Conservation (phyloP, 805 yeast genomes). For the Saturnispora dispora region DNA sequence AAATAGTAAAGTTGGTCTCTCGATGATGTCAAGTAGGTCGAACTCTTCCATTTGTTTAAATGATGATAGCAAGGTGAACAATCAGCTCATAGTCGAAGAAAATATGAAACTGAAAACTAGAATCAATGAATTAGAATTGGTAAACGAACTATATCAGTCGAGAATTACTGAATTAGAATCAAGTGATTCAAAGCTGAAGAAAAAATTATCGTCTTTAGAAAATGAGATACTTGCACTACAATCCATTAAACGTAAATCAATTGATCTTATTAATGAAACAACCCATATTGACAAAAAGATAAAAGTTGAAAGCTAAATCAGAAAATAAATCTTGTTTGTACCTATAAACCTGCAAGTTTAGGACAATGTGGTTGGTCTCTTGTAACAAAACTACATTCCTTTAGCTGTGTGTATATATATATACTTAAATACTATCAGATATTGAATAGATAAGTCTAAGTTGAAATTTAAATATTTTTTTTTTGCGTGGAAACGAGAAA, state of each 20-base stretch:
- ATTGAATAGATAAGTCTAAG: neutral
- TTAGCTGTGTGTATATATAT: neutral
- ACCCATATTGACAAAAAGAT: neutral
- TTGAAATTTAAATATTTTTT: neutral
- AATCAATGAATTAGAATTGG: conserved; percentile 81
- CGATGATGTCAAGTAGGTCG: neutral
- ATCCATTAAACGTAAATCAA: neutral
- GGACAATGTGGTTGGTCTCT: neutral
- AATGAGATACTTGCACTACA: neutral
- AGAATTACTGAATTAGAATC: conserved; percentile 78
- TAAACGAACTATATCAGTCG: conserved; percentile 78
- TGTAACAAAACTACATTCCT: neutral
- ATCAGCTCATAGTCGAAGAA: conserved; percentile 2
- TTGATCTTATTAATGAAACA: neutral
- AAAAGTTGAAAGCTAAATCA: neutral
- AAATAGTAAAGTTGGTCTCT: neutral
- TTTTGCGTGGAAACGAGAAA: neutral
- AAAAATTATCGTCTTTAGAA: conserved; percentile 26
- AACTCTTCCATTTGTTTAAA: neutral
- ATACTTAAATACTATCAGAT: neutral
- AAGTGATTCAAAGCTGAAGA: conserved; percentile 46
- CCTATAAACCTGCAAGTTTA: neutral
- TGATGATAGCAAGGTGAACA: neutral
- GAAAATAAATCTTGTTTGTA: no score
- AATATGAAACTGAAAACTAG: conserved; percentile 51